Evolutionary conservation across 2,329 filamentous ascomycete species (phyloP), one percentile per base, ranked within the genome.

Genomic region (Scopulariopsis brevicaulis): DNA sequence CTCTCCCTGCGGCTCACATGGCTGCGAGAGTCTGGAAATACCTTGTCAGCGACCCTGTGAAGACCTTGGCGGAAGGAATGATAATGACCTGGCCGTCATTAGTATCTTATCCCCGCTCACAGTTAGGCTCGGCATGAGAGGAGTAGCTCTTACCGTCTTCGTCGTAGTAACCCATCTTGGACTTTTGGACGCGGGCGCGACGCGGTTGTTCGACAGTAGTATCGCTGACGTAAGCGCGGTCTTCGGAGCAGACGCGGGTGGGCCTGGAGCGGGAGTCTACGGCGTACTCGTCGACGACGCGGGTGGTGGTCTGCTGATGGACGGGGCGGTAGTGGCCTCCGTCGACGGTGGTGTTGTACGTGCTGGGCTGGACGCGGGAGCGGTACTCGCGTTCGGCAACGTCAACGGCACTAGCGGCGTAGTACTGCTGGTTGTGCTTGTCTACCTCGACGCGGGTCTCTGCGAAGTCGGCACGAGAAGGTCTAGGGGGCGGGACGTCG

Each of bases 401-500:
- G 74, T 87, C 84, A 71, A 86, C 77, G 64, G 78, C 73, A 65
- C 72, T 77, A 65, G 68, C 68, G 65, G 76, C 70, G 68, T 73
- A 73, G 62, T 73, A 70, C 67, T 74, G 73, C 37, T 50, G 46
- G 65, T 73, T 71, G 64, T 77, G 77, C 63, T 66, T 67, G 71
- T 88, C 79, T 69, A 85, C 76, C 74, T 89, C 82, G 72, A 89
- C 74, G 70, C 83, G 82, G 71, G 82, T 79, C 71, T 86, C 82
- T 67, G 79, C 75, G 76, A 83, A 84, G 67, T 75, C 66, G 63
- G 67, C 67, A 63, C 64, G 65, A 34, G 56, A 58, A 67, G 67
- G 73, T 68, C 58, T 63, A 34, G 37, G n/a, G 48, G 22, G 58
- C 22, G 66, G 63, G 65, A 69, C 66, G 66, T 69, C 71, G 63